Conservation (phyloP, 306 rosid genomes). For the Oemleria cerasiformis region DNA sequence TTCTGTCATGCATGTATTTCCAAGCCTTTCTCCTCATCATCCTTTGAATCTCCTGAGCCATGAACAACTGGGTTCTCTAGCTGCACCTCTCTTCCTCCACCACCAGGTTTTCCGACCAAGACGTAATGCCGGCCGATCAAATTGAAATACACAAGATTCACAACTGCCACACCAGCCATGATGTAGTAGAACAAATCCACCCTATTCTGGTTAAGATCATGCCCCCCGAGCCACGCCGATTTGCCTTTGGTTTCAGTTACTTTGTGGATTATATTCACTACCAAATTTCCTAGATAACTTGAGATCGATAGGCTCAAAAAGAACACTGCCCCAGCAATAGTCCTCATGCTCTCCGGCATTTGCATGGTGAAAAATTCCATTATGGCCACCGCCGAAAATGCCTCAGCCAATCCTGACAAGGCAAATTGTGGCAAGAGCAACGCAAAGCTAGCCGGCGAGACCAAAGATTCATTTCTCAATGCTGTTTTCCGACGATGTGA, state of each 20-base stretch:
- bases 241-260: conserved; percentile 31
- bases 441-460: conserved; percentile 48
- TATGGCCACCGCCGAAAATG: conserved; percentile 59
- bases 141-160: conserved; percentile 57
- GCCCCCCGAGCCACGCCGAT: conserved; percentile 63
- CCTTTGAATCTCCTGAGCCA: background rate
- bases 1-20: background rate
- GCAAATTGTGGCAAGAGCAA: conserved; percentile 57
- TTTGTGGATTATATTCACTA: conserved; percentile 42
- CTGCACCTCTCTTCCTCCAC: conserved; percentile 21
- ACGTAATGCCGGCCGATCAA: conserved; percentile 48
- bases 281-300: conserved; percentile 50
- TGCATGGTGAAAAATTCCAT: conserved; percentile 72
- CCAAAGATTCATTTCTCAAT: conserved; percentile 23
- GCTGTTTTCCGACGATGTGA: conserved; percentile 49
- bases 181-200: conserved; percentile 59
- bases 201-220: conserved; percentile 51
- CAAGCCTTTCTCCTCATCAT: conserved; percentile 32
- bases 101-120: background rate
- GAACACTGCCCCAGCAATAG: conserved; percentile 72
- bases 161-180: conserved; percentile 44
- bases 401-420: conserved; percentile 61
- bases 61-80: conserved; percentile 6
- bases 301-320: conserved; percentile 64
- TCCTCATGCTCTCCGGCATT: conserved; percentile 74